Base-by-base conservation (phyloP, 78 protist genomes). In the Dictyostelium brefeldianum region DNA sequence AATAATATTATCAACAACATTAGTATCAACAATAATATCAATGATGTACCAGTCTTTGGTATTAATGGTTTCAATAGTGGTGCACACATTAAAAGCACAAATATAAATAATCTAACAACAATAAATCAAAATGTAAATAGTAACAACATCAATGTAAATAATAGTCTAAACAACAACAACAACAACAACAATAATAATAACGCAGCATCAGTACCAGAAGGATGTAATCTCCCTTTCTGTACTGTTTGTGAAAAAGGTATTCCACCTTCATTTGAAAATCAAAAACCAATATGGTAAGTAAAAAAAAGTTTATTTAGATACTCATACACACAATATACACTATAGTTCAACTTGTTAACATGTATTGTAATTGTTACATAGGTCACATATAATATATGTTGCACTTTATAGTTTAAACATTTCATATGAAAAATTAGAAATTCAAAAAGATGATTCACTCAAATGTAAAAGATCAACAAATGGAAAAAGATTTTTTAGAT, bases 301-400 rank as follows among this genome's bases (percentile, higher is more conserved):
- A 20, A 56, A 56, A 2, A 56, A 54, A 54, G 10, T 5, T 20
- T 6, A 56, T 20, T n/a, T n/a, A n/a, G n/a, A n/a, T n/a, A n/a
- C n/a, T 36, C 43, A 36, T 36, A 36, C 43, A 36, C 43, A 36
- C 43, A 36, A 36, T 36, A 36, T 36, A 36, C 2, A 36, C 2
- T 3, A 36, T 36, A 36, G 43, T 36, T 36, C 43, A 36, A 36
- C 43, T 3, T 36, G 43, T 36, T 36, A 36, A 36, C 43, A 56
- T 20, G 15, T 18, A 56, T 4, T 56, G n/a, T 56, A 3, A 0
- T 6, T 20, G 17, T 0, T 20, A 18, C 18, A 56, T 59, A 59
- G 69, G 69, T 59, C 69, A 22, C 69, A 59, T 59, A 59, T 59
- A 9, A 59, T 59, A n/a, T 59, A 59, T 59, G 69, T 59, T 59